A percentile compares a stretch with the other conserved stretches of the same genome.
Conservation (phyloP, 257 asterid genomes). For the Lycium barbarum region DNA sequence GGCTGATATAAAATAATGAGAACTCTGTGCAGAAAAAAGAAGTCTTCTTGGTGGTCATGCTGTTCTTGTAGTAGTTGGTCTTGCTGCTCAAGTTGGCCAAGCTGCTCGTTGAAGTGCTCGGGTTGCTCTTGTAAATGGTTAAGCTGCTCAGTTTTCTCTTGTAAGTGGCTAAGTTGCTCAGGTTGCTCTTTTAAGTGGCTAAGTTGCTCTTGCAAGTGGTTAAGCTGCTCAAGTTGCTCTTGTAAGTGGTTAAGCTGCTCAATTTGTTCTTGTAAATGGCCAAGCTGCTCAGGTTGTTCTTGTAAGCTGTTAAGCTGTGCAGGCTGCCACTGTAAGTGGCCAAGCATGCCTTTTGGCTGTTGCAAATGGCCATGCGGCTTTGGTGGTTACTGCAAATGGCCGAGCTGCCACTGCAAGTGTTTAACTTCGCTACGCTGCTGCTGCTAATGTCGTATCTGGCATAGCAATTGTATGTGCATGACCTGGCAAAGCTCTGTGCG, state of each 20-base stretch:
- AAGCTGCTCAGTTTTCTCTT: constrained; percentile 1
- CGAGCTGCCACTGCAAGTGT: neutral
- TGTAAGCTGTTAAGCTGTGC: neutral
- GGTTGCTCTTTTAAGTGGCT: neutral
- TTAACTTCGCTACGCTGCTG: constrained; percentile 13
- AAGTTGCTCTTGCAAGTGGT: neutral
- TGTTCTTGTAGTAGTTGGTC: constrained; percentile 7
- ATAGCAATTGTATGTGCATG: constrained; percentile 9
- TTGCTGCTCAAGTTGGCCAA: constrained; percentile 16
- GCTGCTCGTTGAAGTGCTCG: constrained; percentile 24
- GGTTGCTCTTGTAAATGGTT: constrained; percentile 25
- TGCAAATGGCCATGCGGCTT: neutral
- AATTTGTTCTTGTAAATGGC: neutral
- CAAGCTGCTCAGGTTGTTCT: neutral
- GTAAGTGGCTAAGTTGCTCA: constrained; percentile 27
- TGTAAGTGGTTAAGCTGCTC: neutral
- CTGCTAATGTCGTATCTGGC: neutral
- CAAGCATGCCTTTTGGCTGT: constrained; percentile 19
- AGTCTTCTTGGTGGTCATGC: constrained; percentile 18
- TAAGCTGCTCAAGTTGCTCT: constrained; percentile 1
- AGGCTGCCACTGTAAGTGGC: constrained; percentile 13
- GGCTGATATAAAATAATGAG: neutral
- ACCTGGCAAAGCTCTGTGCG: neutral
- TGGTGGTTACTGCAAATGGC: constrained; percentile 25
- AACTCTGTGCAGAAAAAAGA: neutral